These are phyloP conservation scores for Neurospora terricola DNA, from an alignment of 495 filamentous ascomycete species.

Conservation along the genomic window DNA sequence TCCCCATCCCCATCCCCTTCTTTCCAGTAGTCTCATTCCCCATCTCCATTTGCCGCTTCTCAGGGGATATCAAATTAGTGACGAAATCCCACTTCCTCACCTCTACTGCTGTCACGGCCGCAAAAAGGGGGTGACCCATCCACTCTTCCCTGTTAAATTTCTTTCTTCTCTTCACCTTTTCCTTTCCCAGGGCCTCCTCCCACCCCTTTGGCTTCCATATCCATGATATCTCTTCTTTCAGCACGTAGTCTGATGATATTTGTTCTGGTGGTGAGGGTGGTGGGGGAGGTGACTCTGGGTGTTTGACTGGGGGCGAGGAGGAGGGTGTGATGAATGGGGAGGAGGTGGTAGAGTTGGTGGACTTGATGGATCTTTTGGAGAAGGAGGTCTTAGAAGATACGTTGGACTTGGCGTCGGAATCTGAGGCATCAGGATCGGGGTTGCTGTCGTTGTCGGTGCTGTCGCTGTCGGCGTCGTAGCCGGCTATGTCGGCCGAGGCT, in stretches of 20 bases:
- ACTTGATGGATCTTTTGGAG: not conserved
- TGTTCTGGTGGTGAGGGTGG: not conserved
- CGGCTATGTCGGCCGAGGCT: not conserved
- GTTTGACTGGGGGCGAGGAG: not conserved
- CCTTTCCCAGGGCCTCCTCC: slow-evolving; percentile 28
- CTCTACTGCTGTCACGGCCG: not conserved
- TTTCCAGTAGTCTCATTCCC: too few relatives aligned
- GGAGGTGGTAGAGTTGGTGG: not conserved
- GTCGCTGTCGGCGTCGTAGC: not conserved
- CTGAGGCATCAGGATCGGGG: not conserved
- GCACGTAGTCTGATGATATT: not conserved
- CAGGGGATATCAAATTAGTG: too few relatives aligned
- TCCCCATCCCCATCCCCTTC: too few relatives aligned
- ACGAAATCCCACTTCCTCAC: not conserved
- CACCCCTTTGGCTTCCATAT: slow-evolving; percentile 43
- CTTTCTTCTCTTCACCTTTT: not conserved
- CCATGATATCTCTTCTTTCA: not conserved
- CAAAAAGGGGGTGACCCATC: not conserved
- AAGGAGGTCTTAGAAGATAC: not conserved
- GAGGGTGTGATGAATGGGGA: not conserved
- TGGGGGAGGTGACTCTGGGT: not conserved
- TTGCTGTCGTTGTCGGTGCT: not conserved
- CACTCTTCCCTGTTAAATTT: not conserved
- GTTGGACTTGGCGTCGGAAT: not conserved
- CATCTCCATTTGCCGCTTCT: too few relatives aligned